Percentiles rank a stretch among this genome's conserved stretches.
Evolutionary conservation across 2,329 filamentous ascomycete genomes (phyloP).

Genomic region (Aspergillus jensenii): DNA sequence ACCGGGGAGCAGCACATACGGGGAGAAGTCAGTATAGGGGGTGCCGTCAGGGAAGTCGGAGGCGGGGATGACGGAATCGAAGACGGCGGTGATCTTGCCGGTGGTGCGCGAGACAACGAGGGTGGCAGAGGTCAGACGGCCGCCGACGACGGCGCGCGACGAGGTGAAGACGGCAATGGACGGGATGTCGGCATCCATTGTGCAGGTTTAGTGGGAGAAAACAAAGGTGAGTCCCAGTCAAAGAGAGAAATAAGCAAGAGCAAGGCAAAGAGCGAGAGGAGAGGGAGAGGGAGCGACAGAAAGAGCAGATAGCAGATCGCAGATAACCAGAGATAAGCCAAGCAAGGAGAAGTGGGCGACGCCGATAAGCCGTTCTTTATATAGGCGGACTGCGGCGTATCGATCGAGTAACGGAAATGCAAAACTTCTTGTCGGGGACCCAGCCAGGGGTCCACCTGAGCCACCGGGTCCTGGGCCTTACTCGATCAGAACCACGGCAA

Average conservation of each 20-base stretch:
- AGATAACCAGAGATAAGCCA: slow-evolving; percentile 5
- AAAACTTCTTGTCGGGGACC: slow-evolving; percentile 5
- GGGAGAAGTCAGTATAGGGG: slow-evolving; percentile 79
- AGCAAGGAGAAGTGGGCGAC: neutral
- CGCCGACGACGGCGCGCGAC: slow-evolving; percentile 75
- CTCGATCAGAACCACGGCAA: slow-evolving; percentile 2
- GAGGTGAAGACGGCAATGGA: slow-evolving; percentile 77
- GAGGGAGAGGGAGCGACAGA: slow-evolving; percentile 4
- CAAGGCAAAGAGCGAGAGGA: neutral
- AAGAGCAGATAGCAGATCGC: neutral
- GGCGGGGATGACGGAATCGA: slow-evolving; percentile 70
- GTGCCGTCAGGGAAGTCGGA: slow-evolving; percentile 71
- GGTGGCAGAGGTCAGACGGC: slow-evolving; percentile 76
- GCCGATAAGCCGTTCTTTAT: slow-evolving; percentile 8
- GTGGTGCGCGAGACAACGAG: slow-evolving; percentile 74
- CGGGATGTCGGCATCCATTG: slow-evolving; percentile 28
- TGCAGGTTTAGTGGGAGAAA: slow-evolving; percentile 3
- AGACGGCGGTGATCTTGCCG: slow-evolving; percentile 80
- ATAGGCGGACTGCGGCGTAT: slow-evolving; percentile 4
- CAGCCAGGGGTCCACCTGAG: slow-evolving; percentile 12
- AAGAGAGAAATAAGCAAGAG: slow-evolving; percentile 16
- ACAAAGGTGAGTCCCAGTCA: slow-evolving; percentile 4
- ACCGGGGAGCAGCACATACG: slow-evolving; percentile 81
- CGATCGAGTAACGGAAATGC: slow-evolving; percentile 20
- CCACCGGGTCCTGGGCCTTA: slow-evolving; percentile 13